Base-by-base conservation (phyloP, 208 protist species). In the Borovskyia barvae region DNA sequence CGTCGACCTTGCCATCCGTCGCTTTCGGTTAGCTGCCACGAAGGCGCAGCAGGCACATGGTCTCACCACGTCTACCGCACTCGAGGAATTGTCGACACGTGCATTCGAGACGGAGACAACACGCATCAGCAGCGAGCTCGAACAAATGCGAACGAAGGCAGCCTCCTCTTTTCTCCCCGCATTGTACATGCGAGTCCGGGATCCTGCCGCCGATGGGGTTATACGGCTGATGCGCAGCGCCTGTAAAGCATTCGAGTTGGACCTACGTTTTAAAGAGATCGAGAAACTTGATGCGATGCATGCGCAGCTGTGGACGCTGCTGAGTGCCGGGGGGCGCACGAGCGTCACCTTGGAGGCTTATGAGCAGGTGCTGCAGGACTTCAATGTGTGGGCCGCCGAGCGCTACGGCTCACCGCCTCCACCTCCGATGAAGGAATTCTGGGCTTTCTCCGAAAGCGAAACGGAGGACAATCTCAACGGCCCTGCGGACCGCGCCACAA, bases 231-330 rank as follows among this genome's bases (percentile, higher is more conserved):
- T 88, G 28, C 69, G 70, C 40, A 56, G 57, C 30, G 82, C 87
- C 15, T 83, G 72, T 40, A 94, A 94, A 43, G 75, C 82, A 0
- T 86, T 92, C 47, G 87, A 92, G 64, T 58, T 94, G 26, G 81
- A 87, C 43, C 66, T 91, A 3, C 87, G 84, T 39, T 87, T 90
- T 43, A 75, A 68, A 20, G 80, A 91, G 54, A 86, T 94, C 20
- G 87, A 94, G 36, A 66, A 80, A 43, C 66, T 92, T 22, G 87
- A 94, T 60, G 66, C 80, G 41, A 85, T 86, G 66, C 80, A 87
- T 43, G 75, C 67, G 5, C 82, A 87, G 37, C 66, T 92, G 53
- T 90, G 77, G 79, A 69, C 82, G 22, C 58, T 90, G 17, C 69
- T 94, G 7, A 91, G 52, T 45, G 66, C 47, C 0, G 75, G 68